Conservation (phyloP, 2,329 filamentous ascomycete genomes). For the Dactylellina sp. region DNA sequence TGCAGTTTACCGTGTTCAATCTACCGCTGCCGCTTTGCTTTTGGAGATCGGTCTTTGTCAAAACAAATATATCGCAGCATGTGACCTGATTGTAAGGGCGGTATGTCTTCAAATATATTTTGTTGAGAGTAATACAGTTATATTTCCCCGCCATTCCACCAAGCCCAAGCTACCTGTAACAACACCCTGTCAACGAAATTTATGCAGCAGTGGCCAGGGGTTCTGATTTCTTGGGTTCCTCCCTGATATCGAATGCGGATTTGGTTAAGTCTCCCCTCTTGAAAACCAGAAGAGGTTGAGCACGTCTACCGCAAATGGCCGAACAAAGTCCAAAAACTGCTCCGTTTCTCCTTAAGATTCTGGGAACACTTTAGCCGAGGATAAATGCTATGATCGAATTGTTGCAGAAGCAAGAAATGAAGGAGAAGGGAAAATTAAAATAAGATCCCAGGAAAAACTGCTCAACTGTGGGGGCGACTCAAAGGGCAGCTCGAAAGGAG, state of each 20-base stretch:
- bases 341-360: slow-evolving; percentile 2
- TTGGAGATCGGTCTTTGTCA: slow-evolving; percentile 4
- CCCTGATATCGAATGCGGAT: slow-evolving; percentile 35
- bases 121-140: slow-evolving; percentile 37
- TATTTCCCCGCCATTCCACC: slow-evolving; percentile 43
- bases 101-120: slow-evolving; percentile 42
- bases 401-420: slow-evolving; percentile 43
- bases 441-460: slow-evolving; percentile 45
- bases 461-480: slow-evolving; percentile 50
- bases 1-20: slow-evolving; percentile 15
- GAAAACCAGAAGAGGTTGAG: slow-evolving; percentile 16
- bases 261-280: slow-evolving; percentile 23
- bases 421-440: slow-evolving; percentile 41
- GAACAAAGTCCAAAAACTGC: slow-evolving; percentile 18
- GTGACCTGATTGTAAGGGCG: slow-evolving; percentile 38
- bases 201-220: slow-evolving; percentile 25
- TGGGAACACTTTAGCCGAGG: slow-evolving; percentile 49
- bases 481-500: slow-evolving; percentile 30
- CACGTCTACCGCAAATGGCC: slow-evolving; percentile 42
- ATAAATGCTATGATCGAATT: slow-evolving; percentile 38
- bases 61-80: slow-evolving; percentile 22
- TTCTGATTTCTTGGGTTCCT: slow-evolving; percentile 39
- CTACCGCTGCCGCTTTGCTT: slow-evolving; percentile 2
- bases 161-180: slow-evolving; percentile 41
- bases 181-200: slow-evolving; percentile 38